Percentiles rank a stretch among this genome's conserved stretches.
phyloP scores from a whole-genome alignment of 192 early-diverging fungal species.

The Oehlia diaphana region DNA sequence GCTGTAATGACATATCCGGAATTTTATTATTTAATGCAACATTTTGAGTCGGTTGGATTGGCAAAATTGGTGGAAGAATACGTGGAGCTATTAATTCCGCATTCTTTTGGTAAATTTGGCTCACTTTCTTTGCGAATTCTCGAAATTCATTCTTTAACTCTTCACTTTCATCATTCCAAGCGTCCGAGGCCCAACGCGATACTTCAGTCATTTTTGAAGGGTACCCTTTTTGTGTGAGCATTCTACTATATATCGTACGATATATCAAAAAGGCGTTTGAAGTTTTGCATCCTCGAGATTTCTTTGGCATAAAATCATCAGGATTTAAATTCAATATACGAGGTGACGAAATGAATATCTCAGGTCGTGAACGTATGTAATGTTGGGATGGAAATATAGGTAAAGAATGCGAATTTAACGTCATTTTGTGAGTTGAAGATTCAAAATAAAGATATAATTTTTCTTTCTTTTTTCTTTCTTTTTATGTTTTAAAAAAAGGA shows the following conservation, averaged over 20 bases:
- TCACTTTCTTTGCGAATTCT: slow-evolving; percentile 14
- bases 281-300: slow-evolving; percentile 3
- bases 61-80: neutral
- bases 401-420: neutral
- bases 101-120: neutral
- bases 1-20: too few species aligned
- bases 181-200: slow-evolving; percentile 3
- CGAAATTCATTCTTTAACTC: slow-evolving; percentile 1
- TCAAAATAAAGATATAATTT: too few species aligned
- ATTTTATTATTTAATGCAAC: too few species aligned
- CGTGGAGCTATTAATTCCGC: neutral
- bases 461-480: too few species aligned
- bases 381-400: too few species aligned
- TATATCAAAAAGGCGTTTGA: slow-evolving; percentile 23
- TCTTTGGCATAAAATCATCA: slow-evolving; percentile 5
- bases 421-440: neutral
- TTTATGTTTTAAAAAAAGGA: neutral
- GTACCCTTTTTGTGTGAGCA: neutral
- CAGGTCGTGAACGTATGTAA: neutral
- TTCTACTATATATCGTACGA: slow-evolving; percentile 8
- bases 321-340: neutral
- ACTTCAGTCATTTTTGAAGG: slow-evolving; percentile 17
- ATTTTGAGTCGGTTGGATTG: neutral
- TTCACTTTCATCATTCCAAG: slow-evolving; percentile 2
- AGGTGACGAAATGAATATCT: neutral